Percentiles rank a stretch among this genome's conserved stretches.
Evolutionary conservation across 1,284 basidiomycete genomes (phyloP).

Genomic region (Farysia itapuensis): DNA sequence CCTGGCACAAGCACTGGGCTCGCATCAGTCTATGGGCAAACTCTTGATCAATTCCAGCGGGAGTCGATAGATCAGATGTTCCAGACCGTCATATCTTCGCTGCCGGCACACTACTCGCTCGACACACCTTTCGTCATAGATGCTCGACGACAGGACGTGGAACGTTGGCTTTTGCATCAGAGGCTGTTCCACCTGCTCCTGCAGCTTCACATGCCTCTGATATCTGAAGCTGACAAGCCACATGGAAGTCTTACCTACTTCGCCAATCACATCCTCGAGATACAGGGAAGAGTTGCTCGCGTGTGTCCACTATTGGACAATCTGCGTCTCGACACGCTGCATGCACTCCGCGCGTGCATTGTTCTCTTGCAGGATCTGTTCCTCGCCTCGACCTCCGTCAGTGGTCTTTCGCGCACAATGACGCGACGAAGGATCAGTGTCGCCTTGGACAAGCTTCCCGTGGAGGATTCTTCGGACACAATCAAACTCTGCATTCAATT

Average conservation of each 20-base stretch:
- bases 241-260: slow-evolving; percentile 33
- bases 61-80: slow-evolving; percentile 22
- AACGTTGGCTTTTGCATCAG: slow-evolving; percentile 31
- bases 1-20: slow-evolving; percentile 17
- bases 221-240: slow-evolving; percentile 13
- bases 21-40: slow-evolving; percentile 22
- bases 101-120: slow-evolving; percentile 30
- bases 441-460: slow-evolving; percentile 17
- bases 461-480: slow-evolving; percentile 15
- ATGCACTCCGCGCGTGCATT: slow-evolving; percentile 22
- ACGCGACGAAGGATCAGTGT: slow-evolving; percentile 20
- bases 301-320: slow-evolving; percentile 14
- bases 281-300: slow-evolving; percentile 23
- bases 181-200: slow-evolving; percentile 21
- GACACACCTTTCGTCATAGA: slow-evolving; percentile 15
- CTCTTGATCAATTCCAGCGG: slow-evolving; percentile 9
- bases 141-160: slow-evolving; percentile 13
- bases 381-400: slow-evolving; percentile 10
- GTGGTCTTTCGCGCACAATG: slow-evolving; percentile 23
- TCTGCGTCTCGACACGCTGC: slow-evolving; percentile 10
- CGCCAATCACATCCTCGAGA: slow-evolving; percentile 26
- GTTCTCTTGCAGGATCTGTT: slow-evolving; percentile 26
- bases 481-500: slow-evolving; percentile 20
- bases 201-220: slow-evolving; percentile 27
- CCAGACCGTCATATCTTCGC: slow-evolving; percentile 15